A percentile compares a stretch with the other conserved stretches of the same genome.
Evolutionary conservation across 2,329 filamentous ascomycete species (phyloP).

Genomic region (Grosmannia penicillata): DNA sequence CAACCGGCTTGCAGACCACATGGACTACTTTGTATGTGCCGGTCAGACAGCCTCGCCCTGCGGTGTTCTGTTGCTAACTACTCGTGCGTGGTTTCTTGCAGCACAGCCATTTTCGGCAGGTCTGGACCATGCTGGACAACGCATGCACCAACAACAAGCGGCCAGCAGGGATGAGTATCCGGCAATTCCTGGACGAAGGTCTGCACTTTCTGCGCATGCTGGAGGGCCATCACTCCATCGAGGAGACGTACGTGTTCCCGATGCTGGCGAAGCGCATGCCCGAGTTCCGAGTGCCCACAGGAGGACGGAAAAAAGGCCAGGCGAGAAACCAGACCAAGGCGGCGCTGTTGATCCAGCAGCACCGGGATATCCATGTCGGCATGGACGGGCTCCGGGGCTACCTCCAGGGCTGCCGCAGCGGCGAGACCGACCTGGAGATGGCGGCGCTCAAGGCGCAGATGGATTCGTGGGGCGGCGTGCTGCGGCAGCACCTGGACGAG

Average conservation of each 20-base stretch:
- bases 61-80: background rate
- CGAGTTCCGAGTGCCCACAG: constrained; percentile 41
- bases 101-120: constrained; percentile 63
- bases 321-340: constrained; percentile 16
- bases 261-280: constrained; percentile 64
- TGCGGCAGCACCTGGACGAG: constrained; percentile 74
- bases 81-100: constrained; percentile 16
- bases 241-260: constrained; percentile 72
- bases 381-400: constrained; percentile 55
- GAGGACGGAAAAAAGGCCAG: background rate
- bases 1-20: constrained; percentile 59
- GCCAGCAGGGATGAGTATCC: constrained; percentile 48
- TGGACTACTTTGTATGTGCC: constrained; percentile 54
- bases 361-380: constrained; percentile 64
- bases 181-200: constrained; percentile 52
- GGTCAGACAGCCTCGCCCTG: background rate
- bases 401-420: constrained; percentile 41
- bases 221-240: constrained; percentile 66
- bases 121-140: constrained; percentile 57
- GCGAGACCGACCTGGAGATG: constrained; percentile 46
- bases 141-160: constrained; percentile 46
- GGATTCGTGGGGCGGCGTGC: constrained; percentile 62
- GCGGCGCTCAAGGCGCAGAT: constrained; percentile 52
- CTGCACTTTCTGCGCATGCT: constrained; percentile 58
- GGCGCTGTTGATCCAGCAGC: constrained; percentile 58